phyloP scores from a whole-genome alignment of 768 basidiomycete genomes.

The Pleurotus eryngii region DNA sequence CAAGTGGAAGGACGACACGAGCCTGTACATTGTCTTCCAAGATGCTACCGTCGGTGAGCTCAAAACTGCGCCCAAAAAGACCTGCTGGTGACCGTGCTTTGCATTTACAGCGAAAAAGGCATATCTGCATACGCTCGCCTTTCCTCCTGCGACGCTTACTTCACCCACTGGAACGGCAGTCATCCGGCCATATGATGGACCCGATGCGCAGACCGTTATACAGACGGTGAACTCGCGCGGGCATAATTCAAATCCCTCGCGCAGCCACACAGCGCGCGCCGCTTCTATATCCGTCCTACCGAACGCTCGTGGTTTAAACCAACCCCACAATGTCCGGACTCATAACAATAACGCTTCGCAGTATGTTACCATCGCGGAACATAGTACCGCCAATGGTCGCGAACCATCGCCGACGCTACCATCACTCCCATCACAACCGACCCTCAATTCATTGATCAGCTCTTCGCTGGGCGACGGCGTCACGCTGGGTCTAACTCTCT shows the following conservation, averaged over 20 bases:
- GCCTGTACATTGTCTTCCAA: constrained; percentile 89
- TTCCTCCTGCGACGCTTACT: constrained; percentile 69
- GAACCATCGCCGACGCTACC: constrained; percentile 85
- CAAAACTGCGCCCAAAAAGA: not conserved
- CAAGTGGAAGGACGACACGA: constrained; percentile 98
- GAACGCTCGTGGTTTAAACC: constrained; percentile 38
- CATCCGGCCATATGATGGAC: constrained; percentile 91
- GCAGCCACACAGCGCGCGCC: constrained; percentile 69
- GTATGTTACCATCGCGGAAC: constrained; percentile 50
- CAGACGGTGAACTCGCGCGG: constrained; percentile 78
- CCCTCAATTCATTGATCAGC: constrained; percentile 79
- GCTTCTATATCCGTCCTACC: constrained; percentile 65
- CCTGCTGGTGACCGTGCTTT: too few relatives aligned
- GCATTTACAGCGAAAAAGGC: constrained; percentile 78
- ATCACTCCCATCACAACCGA: constrained; percentile 76
- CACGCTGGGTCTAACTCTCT: constrained; percentile 35
- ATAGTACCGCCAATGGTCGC: constrained; percentile 44
- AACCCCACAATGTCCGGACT: constrained; percentile 34
- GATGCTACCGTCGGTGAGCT: constrained; percentile 86
- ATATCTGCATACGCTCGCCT: constrained; percentile 86
- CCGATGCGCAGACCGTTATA: constrained; percentile 86
- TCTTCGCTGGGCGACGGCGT: constrained; percentile 63
- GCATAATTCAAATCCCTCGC: constrained; percentile 58
- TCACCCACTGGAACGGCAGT: constrained; percentile 49
- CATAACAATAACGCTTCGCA: constrained; percentile 19